Conservation (phyloP, 768 basidiomycete species). For the Suillus clintonianus region DNA sequence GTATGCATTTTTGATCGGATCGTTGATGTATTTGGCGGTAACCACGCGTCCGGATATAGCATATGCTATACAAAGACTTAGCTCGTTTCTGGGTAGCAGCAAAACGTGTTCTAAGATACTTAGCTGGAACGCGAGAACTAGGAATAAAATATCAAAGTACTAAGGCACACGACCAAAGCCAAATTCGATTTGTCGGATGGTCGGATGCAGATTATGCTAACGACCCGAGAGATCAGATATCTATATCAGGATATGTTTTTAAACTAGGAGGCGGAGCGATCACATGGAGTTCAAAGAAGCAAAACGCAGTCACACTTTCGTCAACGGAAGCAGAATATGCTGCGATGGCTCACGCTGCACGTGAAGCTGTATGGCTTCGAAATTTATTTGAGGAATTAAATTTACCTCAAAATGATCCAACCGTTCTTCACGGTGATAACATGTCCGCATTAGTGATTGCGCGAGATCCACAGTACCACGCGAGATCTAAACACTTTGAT, state of each 20-base stretch:
- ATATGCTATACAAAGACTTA: conserved; percentile 2
- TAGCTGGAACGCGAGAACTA: not conserved
- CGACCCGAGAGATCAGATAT: conserved; percentile 19
- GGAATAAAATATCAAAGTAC: conserved; percentile 9
- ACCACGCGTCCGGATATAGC: conserved; percentile 15
- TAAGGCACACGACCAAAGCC: not conserved
- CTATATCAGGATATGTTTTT: conserved; percentile 28
- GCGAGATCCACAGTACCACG: conserved; percentile 27
- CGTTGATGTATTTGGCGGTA: conserved; percentile 22
- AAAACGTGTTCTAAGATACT: conserved; percentile 16
- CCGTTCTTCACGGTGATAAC: conserved; percentile 29
- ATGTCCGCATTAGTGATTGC: conserved; percentile 26
- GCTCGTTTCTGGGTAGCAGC: conserved; percentile 12
- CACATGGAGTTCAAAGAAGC: conserved; percentile 33
- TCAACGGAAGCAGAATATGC: conserved; percentile 9
- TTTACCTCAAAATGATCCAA: conserved; percentile 4
- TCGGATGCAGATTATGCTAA: conserved; percentile 29
- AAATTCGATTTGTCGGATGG: conserved; percentile 14
- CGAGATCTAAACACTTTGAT: conserved; percentile 37
- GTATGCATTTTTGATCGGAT: conserved; percentile 13
- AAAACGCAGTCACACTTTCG: conserved; percentile 22
- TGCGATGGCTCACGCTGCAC: conserved; percentile 1
- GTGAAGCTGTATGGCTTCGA: conserved; percentile 14
- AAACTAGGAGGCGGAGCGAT: conserved; percentile 30
- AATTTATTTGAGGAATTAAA: conserved; percentile 16